These are phyloP conservation scores for Posidonia oceanica DNA, from an alignment of 116 monocot genomes.

Conservation along the genomic window DNA sequence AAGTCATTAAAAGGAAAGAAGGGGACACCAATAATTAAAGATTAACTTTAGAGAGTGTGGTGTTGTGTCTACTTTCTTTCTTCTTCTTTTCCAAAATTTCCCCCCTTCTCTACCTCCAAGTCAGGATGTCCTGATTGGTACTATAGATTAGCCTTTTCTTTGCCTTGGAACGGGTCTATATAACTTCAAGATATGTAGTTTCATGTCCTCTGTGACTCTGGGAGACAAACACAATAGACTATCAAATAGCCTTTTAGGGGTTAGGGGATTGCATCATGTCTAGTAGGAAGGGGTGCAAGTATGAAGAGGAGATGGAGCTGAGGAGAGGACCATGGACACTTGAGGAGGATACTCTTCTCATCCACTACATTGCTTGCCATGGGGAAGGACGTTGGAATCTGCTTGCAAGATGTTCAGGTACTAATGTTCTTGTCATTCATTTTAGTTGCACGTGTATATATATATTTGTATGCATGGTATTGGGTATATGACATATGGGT, in stretches of 20 bases:
- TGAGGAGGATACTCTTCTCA: conserved; percentile 69
- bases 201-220: too few species aligned
- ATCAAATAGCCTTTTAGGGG: neutral
- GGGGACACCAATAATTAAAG: neutral
- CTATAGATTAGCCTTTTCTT: neutral
- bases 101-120: neutral
- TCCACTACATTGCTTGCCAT: conserved; percentile 83
- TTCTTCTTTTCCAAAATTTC: neutral
- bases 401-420: conserved; percentile 70
- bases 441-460: too few species aligned
- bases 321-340: conserved; percentile 88
- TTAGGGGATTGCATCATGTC: conserved; percentile 8
- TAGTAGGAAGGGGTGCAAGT: conserved; percentile 10
- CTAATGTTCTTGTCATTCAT: too few species aligned
- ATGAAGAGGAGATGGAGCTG: conserved; percentile 43
- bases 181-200: neutral
- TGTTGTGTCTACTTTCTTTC: neutral
- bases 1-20: conserved; percentile 2
- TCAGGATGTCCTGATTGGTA: neutral
- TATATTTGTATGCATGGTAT: too few species aligned
- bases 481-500: too few species aligned
- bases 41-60: conserved; percentile 3
- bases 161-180: conserved; percentile 5
- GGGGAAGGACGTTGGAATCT: conserved; percentile 90
- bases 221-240: neutral